Conservation (phyloP, 2,329 filamentous ascomycete genomes). For the Ascochyta lentis region DNA sequence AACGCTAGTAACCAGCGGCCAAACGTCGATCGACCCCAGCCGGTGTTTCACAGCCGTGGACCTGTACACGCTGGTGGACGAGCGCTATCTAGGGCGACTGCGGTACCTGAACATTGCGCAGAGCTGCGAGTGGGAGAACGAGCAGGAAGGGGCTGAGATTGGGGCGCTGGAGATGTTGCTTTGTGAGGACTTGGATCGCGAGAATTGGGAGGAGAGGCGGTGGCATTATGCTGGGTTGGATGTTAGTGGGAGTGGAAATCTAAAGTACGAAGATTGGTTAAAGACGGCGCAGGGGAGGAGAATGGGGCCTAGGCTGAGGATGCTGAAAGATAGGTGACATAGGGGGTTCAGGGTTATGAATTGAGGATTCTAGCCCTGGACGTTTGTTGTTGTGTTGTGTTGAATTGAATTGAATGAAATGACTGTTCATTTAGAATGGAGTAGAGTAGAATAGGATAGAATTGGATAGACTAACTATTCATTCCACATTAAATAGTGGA, state of each 20-base stretch:
- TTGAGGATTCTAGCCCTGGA: background rate
- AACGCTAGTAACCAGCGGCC: conserved; percentile 50
- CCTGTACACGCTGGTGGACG: conserved; percentile 50
- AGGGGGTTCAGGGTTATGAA: conserved; percentile 18
- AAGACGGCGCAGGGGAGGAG: conserved; percentile 25
- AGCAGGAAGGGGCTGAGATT: conserved; percentile 42
- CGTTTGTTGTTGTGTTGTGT: background rate
- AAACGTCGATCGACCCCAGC: conserved; percentile 36
- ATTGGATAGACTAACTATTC: too few relatives aligned
- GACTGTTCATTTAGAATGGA: too few relatives aligned
- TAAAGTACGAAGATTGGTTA: conserved; percentile 36
- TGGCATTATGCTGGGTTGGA: conserved; percentile 43
- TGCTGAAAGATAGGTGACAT: conserved; percentile 31
- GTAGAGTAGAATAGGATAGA: too few relatives aligned
- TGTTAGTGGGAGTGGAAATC: background rate
- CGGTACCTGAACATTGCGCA: conserved; percentile 47
- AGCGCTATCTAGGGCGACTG: conserved; percentile 50
- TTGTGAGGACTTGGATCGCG: conserved; percentile 45
- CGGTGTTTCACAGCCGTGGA: conserved; percentile 52
- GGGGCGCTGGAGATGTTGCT: conserved; percentile 50
- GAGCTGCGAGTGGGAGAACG: conserved; percentile 49
- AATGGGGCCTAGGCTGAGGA: conserved; percentile 32
- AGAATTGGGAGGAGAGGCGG: conserved; percentile 46
- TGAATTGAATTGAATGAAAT: too few relatives aligned
- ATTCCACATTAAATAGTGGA: too few relatives aligned